A percentile compares a stretch with the other conserved stretches of the same genome.
phyloP scores from a whole-genome alignment of 2,329 filamentous ascomycete species.

The Arthrobotrys musiformis region DNA sequence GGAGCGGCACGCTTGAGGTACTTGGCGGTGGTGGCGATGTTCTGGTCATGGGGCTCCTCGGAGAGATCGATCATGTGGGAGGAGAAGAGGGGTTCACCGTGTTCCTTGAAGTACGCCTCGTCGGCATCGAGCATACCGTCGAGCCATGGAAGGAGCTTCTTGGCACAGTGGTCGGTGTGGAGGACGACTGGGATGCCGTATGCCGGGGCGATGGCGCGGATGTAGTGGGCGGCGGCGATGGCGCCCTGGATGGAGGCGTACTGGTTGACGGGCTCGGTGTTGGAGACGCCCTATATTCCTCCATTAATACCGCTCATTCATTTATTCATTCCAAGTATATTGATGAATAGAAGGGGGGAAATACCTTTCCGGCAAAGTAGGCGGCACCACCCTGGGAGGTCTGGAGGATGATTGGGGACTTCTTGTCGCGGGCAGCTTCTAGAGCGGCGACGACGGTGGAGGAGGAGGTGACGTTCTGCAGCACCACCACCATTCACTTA shows the following conservation, averaged over 20 bases:
- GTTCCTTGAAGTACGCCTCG: constrained; percentile 92
- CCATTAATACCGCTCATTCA: constrained; percentile 55
- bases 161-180: constrained; percentile 98
- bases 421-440: constrained; percentile 92
- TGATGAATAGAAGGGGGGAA: neutral
- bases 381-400: constrained; percentile 92
- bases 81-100: constrained; percentile 92
- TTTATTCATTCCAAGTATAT: constrained; percentile 62
- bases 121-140: constrained; percentile 95
- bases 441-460: constrained; percentile 86
- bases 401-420: constrained; percentile 92
- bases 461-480: constrained; percentile 87
- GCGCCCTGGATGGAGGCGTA: constrained; percentile 87
- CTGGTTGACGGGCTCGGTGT: constrained; percentile 73
- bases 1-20: constrained; percentile 94
- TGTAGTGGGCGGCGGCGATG: constrained; percentile 90
- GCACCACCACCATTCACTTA: neutral
- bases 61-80: constrained; percentile 99
- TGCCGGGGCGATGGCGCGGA: constrained; percentile 83
- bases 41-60: constrained; percentile 88
- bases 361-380: constrained; percentile 87
- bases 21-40: constrained; percentile 89
- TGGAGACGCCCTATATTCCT: constrained; percentile 74
- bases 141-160: constrained; percentile 98
- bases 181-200: constrained; percentile 93